A percentile compares a stretch with the other conserved stretches of the same genome.
Evolutionary conservation across 352 stramenopile species (phyloP).

Genomic region (Pythium aristosporum): DNA sequence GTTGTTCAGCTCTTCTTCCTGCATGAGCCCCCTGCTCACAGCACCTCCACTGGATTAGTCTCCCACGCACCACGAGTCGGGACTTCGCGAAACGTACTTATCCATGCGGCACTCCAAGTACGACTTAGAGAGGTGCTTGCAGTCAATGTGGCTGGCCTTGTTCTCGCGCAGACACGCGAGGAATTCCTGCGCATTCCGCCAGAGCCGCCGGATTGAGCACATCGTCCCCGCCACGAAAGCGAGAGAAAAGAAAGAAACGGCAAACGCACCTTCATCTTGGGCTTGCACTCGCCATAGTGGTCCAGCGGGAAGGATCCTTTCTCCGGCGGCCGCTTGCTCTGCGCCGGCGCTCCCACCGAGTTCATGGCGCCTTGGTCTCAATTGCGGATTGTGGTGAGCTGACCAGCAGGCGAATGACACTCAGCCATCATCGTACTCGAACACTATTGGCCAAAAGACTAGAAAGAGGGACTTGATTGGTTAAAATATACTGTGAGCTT

Average conservation of each 20-base stretch:
- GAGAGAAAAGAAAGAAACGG: not conserved
- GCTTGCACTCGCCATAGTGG: slow-evolving; percentile 90
- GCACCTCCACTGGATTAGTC: not conserved
- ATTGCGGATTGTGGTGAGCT: not conserved
- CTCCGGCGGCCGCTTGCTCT: slow-evolving; percentile 79
- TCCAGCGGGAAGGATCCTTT: slow-evolving; percentile 91
- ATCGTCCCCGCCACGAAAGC: not conserved
- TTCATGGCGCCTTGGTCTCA: slow-evolving; percentile 67
- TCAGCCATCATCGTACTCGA: slow-evolving; percentile 19
- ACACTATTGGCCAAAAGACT: slow-evolving; percentile 20
- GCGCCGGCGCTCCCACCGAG: slow-evolving; percentile 63
- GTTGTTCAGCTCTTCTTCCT: slow-evolving; percentile 78
- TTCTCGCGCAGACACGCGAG: slow-evolving; percentile 84
- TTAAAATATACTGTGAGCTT: not conserved
- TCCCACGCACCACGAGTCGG: not conserved
- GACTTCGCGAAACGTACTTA: slow-evolving; percentile 49
- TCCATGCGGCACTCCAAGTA: slow-evolving; percentile 91
- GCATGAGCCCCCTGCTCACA: slow-evolving; percentile 69
- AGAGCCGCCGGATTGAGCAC: not conserved
- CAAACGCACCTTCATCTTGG: slow-evolving; percentile 65
- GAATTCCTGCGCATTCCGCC: slow-evolving; percentile 47
- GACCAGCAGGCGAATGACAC: not conserved
- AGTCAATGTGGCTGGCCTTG: slow-evolving; percentile 84
- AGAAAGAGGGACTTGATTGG: not conserved
- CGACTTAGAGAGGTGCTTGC: slow-evolving; percentile 85